These are phyloP conservation scores for Hanseniaspora guilliermondii DNA, from an alignment of 805 yeast genomes.

Conservation along the genomic window DNA sequence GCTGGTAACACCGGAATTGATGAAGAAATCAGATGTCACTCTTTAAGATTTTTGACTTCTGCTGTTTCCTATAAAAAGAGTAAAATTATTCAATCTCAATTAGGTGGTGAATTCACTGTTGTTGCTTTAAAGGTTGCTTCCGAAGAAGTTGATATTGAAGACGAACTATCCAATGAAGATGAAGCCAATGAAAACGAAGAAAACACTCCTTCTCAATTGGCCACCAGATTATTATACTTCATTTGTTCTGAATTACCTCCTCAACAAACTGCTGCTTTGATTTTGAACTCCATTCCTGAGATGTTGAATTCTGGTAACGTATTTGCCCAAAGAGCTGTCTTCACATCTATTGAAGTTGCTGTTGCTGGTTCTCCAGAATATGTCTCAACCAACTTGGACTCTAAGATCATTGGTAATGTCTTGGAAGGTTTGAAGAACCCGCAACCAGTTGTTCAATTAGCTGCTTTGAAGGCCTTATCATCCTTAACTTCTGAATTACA, in stretches of 20 bases:
- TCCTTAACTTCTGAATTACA: slow-evolving; percentile 74
- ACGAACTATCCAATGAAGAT: slow-evolving; percentile 62
- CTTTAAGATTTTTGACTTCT: slow-evolving; percentile 71
- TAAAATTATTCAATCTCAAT: slow-evolving; percentile 63
- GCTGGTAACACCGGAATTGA: slow-evolving; percentile 54
- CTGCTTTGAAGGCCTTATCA: slow-evolving; percentile 72
- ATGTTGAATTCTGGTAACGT: slow-evolving; percentile 51
- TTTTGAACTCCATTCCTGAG: slow-evolving; percentile 50
- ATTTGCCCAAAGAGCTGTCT: slow-evolving; percentile 76
- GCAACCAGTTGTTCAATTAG: slow-evolving; percentile 63
- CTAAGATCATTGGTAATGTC: slow-evolving; percentile 56
- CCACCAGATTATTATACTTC: slow-evolving; percentile 65
- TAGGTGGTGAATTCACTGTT: slow-evolving; percentile 69
- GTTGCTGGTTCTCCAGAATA: slow-evolving; percentile 93
- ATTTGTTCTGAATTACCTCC: slow-evolving; percentile 83
- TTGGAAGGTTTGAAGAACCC: slow-evolving; percentile 66
- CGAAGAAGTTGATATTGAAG: slow-evolving; percentile 69
- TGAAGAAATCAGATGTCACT: slow-evolving; percentile 71
- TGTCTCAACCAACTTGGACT: slow-evolving; percentile 56
- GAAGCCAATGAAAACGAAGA: slow-evolving; percentile 93
- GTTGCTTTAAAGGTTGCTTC: slow-evolving; percentile 66
- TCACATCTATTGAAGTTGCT: slow-evolving; percentile 68
- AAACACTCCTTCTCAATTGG: slow-evolving; percentile 62
- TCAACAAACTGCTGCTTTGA: slow-evolving; percentile 73
- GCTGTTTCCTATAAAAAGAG: slow-evolving; percentile 69